Conservation (phyloP, 1,284 basidiomycete species). For the Ceratobasidium sp. region DNA sequence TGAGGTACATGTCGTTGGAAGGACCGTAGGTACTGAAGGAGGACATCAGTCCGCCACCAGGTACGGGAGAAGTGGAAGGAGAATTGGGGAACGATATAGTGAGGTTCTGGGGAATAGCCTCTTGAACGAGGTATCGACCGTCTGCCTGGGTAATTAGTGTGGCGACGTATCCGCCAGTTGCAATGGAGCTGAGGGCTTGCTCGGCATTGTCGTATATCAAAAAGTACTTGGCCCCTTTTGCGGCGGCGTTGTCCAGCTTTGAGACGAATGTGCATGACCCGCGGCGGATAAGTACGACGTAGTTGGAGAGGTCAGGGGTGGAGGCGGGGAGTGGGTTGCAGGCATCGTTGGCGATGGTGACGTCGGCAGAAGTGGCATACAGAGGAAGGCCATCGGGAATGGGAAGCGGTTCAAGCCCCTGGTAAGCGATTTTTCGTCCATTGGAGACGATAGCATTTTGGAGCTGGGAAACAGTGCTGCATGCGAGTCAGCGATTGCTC, state of each 20-base stretch:
- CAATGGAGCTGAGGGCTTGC: conserved; percentile 27
- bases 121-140: conserved; percentile 51
- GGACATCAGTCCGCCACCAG: conserved; percentile 62
- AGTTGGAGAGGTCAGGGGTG: conserved; percentile 60
- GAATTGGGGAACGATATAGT: conserved; percentile 59
- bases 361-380: conserved; percentile 45
- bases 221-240: conserved; percentile 57
- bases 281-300: conserved; percentile 59
- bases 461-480: conserved; percentile 6
- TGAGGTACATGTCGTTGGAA: conserved; percentile 64
- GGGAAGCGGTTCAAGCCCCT: conserved; percentile 39
- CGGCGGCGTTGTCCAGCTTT: conserved; percentile 58
- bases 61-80: conserved; percentile 51
- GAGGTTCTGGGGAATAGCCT: conserved; percentile 52
- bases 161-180: conserved; percentile 28
- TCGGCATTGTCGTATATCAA: conserved; percentile 55
- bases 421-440: conserved; percentile 40
- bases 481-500: too few species aligned
- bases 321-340: conserved; percentile 59
- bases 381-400: conserved; percentile 37
- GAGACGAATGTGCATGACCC: conserved; percentile 60
- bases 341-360: conserved; percentile 55
- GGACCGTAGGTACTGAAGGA: conserved; percentile 65
- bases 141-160: conserved; percentile 40
- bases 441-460: conserved; percentile 37